These are phyloP conservation scores for Ophiocordyceps polyrhachis-furcata DNA, from an alignment of 2,329 filamentous ascomycete genomes.

Conservation along the genomic window DNA sequence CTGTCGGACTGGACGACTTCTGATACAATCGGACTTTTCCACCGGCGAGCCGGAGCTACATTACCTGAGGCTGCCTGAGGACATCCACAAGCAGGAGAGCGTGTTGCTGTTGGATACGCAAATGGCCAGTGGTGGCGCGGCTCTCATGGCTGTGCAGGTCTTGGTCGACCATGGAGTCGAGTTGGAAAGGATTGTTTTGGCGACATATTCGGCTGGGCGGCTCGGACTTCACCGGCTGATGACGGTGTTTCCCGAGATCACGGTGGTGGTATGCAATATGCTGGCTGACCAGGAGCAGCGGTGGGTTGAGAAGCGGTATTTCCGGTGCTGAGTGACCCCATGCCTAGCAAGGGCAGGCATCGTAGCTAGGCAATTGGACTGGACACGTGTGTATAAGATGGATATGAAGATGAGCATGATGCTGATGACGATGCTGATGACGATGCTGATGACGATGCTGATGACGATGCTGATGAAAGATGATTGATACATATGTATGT, in stretches of 20 bases:
- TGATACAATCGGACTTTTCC: constrained; percentile 75
- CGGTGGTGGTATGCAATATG: constrained; percentile 69
- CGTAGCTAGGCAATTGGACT: too few species aligned
- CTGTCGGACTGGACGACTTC: constrained; percentile 68
- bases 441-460: too few species aligned
- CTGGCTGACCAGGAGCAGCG: constrained; percentile 66
- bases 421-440: too few species aligned
- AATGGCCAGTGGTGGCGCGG: constrained; percentile 76
- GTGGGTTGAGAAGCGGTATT: constrained; percentile 81
- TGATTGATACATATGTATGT: too few species aligned
- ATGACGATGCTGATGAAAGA: too few species aligned
- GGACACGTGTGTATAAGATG: not conserved
- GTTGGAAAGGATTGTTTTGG: constrained; percentile 72
- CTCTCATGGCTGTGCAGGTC: constrained; percentile 90
- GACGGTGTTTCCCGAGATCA: constrained; percentile 74
- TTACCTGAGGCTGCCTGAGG: constrained; percentile 60
- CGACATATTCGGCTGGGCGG: constrained; percentile 77
- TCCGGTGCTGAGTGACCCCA: constrained; percentile 61
- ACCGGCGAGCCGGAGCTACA: constrained; percentile 88
- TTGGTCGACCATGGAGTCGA: constrained; percentile 82
- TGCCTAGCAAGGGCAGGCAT: too few species aligned
- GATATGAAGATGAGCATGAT: too few species aligned
- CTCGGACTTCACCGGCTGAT: constrained; percentile 70
- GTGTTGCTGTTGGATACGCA: constrained; percentile 83
- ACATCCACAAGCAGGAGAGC: constrained; percentile 56